Evolutionary conservation across 2,329 filamentous ascomycete species (phyloP).

Genomic region (Colletotrichum sp.): DNA sequence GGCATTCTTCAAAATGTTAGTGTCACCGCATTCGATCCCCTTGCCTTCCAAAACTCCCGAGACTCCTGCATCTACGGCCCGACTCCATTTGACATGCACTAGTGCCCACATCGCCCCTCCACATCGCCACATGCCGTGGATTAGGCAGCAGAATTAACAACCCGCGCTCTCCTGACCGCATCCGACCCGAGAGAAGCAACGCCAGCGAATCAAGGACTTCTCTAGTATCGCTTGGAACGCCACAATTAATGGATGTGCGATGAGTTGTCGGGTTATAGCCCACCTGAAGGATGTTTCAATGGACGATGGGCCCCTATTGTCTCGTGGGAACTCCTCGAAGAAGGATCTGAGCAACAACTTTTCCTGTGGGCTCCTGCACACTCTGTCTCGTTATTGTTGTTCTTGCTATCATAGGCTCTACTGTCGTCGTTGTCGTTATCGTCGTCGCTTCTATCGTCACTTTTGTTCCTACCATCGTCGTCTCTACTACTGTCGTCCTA

Average conservation of each 20-base stretch:
- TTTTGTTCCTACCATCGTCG: not conserved
- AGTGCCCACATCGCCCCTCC: not conserved
- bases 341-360: not conserved
- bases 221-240: not conserved
- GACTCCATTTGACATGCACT: not conserved
- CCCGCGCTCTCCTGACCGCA: not conserved
- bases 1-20: not conserved
- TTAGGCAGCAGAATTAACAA: constrained; percentile 15
- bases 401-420: not conserved
- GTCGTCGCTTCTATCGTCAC: not conserved
- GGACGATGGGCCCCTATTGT: not conserved
- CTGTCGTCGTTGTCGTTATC: not conserved
- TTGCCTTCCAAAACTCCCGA: not conserved
- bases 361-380: not conserved
- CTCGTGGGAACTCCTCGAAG: not conserved
- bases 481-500: not conserved
- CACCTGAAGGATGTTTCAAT: not conserved
- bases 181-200: not conserved
- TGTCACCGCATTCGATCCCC: not conserved
- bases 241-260: not conserved
- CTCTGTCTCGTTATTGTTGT: not conserved
- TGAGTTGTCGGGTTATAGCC: not conserved
- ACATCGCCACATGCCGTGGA: not conserved
- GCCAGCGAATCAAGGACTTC: not conserved
- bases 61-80: not conserved